Conservation (phyloP, 2,329 filamentous ascomycete genomes). For the Zarea fungicola region DNA sequence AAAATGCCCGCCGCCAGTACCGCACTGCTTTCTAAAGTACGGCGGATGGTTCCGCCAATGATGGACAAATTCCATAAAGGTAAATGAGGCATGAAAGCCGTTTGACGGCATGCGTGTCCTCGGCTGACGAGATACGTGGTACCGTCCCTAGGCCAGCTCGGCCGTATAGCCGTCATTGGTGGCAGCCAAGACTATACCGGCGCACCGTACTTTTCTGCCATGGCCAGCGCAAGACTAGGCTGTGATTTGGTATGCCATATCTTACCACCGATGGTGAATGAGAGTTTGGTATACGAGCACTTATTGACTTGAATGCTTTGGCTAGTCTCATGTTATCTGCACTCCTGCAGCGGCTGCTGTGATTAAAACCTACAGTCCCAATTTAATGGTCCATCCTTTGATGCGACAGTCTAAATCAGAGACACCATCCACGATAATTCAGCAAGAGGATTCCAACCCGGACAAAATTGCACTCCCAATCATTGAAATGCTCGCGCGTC, state of each 20-base stretch:
- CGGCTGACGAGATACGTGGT: neutral
- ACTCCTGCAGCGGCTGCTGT: conserved; percentile 80
- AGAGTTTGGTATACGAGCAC: no score
- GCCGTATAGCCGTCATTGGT: conserved; percentile 87
- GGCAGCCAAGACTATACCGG: conserved; percentile 96
- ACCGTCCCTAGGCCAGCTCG: conserved; percentile 75
- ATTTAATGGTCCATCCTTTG: conserved; percentile 96
- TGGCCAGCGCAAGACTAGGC: conserved; percentile 86
- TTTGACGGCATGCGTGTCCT: neutral
- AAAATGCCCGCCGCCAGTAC: conserved; percentile 66
- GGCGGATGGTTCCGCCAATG: conserved; percentile 91
- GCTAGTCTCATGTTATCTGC: conserved; percentile 87
- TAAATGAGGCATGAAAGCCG: no score
- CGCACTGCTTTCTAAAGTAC: conserved; percentile 72
- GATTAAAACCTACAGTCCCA: conserved; percentile 96
- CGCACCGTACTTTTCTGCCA: conserved; percentile 95
- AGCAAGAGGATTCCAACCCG: conserved; percentile 23
- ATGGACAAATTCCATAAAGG: conserved; percentile 95
- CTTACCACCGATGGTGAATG: no score
- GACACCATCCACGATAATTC: conserved; percentile 34
- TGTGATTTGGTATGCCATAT: conserved; percentile 69
- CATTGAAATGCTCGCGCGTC: conserved; percentile 72
- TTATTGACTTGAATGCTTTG: neutral
- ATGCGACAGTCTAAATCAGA: conserved; percentile 67
- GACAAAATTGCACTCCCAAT: conserved; percentile 63